A percentile compares a stretch with the other conserved stretches of the same genome.
phyloP scores from a whole-genome alignment of 2,329 filamentous ascomycete genomes.

The Hypomyces perniciosus region DNA sequence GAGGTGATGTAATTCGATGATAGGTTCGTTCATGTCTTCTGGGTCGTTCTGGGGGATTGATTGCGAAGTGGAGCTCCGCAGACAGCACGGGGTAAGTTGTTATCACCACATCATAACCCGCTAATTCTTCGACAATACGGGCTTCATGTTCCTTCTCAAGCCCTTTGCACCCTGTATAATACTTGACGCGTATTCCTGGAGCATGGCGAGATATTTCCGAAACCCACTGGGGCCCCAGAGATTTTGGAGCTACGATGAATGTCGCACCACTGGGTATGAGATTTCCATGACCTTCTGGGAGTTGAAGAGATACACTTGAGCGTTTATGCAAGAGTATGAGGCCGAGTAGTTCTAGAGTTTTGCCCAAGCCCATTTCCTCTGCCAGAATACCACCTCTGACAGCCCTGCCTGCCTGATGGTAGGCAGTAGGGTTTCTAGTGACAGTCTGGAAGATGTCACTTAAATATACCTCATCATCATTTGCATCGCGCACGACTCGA shows the following conservation, averaged over 20 bases:
- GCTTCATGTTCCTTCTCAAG: conserved; percentile 30
- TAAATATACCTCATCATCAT: conserved; percentile 41
- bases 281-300: conserved; percentile 32
- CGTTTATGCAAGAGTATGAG: conserved; percentile 58
- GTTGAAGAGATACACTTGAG: not conserved
- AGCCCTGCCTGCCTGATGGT: conserved; percentile 34
- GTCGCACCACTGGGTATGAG: conserved; percentile 50
- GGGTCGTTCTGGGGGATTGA: conserved; percentile 60
- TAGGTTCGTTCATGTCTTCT: conserved; percentile 62
- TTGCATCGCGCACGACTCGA: conserved; percentile 26
- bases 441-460: conserved; percentile 60
- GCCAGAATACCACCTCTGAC: conserved; percentile 61
- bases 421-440: conserved; percentile 42
- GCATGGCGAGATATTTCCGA: conserved; percentile 54
- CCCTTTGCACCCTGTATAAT: conserved; percentile 48
- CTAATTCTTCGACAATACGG: conserved; percentile 39
- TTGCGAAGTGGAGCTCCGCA: conserved; percentile 71
- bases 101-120: conserved; percentile 52
- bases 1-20: conserved; percentile 62
- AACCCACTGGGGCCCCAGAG: conserved; percentile 56
- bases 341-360: conserved; percentile 69
- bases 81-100: conserved; percentile 68
- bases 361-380: conserved; percentile 80
- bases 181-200: conserved; percentile 48
- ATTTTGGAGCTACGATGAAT: conserved; percentile 54